phyloP scores from a whole-genome alignment of 768 basidiomycete species.

The Tremella mesenterica region DNA sequence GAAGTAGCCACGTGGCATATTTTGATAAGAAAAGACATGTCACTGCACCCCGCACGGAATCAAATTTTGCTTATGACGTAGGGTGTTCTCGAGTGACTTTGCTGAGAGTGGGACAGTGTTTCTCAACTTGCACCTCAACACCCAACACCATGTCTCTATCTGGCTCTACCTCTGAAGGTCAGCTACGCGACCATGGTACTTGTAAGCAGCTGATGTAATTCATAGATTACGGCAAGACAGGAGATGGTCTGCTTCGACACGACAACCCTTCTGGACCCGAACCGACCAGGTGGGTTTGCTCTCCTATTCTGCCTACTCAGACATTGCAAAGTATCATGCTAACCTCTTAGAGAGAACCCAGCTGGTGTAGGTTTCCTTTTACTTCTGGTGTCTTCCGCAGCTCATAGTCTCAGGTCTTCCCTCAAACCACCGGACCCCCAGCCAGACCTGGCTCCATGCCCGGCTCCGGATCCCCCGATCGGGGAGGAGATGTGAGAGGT shows the following conservation, averaged over 20 bases:
- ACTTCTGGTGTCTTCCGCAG: background rate
- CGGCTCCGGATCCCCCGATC: slow-evolving; percentile 34
- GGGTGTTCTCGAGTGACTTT: too few relatives aligned
- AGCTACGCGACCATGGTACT: too few relatives aligned
- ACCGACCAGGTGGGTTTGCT: slow-evolving; percentile 28
- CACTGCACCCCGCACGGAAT: too few relatives aligned
- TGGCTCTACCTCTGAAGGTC: too few relatives aligned
- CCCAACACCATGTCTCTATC: too few relatives aligned
- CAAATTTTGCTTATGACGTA: too few relatives aligned
- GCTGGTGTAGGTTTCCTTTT: slow-evolving; percentile 31
- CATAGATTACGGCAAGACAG: slow-evolving; percentile 30
- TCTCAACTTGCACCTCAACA: too few relatives aligned
- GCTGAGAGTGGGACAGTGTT: too few relatives aligned
- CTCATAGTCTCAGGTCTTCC: slow-evolving; percentile 22
- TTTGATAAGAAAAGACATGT: too few relatives aligned
- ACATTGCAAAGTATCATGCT: background rate
- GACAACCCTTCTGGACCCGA: slow-evolving; percentile 31
- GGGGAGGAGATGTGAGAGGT: slow-evolving; percentile 31
- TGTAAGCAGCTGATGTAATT: background rate
- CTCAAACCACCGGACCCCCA: slow-evolving; percentile 16
- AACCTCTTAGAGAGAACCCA: slow-evolving; percentile 36
- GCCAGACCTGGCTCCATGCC: slow-evolving; percentile 33
- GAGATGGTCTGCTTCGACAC: slow-evolving; percentile 29
- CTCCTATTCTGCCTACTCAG: background rate
- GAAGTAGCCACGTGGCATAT: too few relatives aligned